Base-by-base conservation (phyloP, 1,139 yeast genomes). In the Magnusiomyces fungicola region DNA sequence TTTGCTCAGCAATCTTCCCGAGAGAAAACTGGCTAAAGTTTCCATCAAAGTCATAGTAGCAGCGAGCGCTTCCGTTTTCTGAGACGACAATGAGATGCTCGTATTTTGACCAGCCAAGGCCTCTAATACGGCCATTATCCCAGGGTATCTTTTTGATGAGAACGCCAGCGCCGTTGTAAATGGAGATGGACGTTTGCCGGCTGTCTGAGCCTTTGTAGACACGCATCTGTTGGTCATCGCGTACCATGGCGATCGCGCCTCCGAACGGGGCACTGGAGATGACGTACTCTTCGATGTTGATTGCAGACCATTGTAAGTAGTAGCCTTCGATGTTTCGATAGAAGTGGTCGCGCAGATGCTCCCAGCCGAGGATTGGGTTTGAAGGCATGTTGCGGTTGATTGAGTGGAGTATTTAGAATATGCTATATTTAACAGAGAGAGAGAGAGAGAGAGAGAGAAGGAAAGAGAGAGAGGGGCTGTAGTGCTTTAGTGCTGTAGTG, bases 1-100 rank as follows among this genome's bases (percentile, higher is more conserved):
- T 61, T 23, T 66, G 56, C 47, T 71, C 73, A 1, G 72, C 68
- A 3, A 68, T 65, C 46, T 65, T 55, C 2, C 69, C 69, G 12
- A 76, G 54, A 44, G 67, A 59, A 48, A 68, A 75, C 43, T 82
- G 87, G 45, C 75, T 73, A 59, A 81, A 81, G 49, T 77, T 79
- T 3, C 88, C 87, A 33, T 78, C 78, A 54, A 85, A 79, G 57
- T 86, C 90, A 45, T 75, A 68, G 61, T 89, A 90, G 46, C 75
- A 69, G 53, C 96, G 69, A 39, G 77, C 78, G 34, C 72, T 70
- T 1, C 88, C 95, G 51, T 73, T 73, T 37, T 73, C 75, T 29
- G 84, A 66, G 0, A 87, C 76, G 9, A 88, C 77, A 19, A 83
- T 67, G 50, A 89, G 70, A 49, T 77, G 73, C 56, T 86, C 95